phyloP scores from a whole-genome alignment of 2,329 filamentous ascomycete genomes.

The Exophiala bonariae region DNA sequence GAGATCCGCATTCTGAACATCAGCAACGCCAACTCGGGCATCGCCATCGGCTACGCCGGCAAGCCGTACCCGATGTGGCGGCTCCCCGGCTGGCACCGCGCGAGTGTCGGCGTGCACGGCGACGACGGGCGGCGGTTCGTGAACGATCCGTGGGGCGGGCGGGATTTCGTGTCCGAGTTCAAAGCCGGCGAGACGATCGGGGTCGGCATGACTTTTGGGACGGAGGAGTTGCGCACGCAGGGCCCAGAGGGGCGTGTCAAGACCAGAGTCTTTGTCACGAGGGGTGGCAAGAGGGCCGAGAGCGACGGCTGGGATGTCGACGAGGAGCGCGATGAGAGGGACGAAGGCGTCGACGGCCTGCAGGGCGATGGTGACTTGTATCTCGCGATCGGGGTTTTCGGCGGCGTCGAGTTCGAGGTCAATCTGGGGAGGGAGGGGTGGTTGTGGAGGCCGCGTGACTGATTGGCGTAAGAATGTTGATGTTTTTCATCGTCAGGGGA shows the following conservation, averaged over 20 bases:
- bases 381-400: slow-evolving; percentile 61
- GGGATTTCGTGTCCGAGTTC: slow-evolving; percentile 57
- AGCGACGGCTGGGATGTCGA: slow-evolving; percentile 56
- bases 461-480: neutral
- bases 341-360: slow-evolving; percentile 62
- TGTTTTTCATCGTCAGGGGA: neutral
- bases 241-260: slow-evolving; percentile 13
- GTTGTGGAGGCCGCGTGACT: neutral
- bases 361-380: slow-evolving; percentile 67
- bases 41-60: slow-evolving; percentile 61
- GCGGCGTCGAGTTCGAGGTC: slow-evolving; percentile 61
- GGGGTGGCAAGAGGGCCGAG: slow-evolving; percentile 53
- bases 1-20: slow-evolving; percentile 53
- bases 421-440: slow-evolving; percentile 44
- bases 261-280: slow-evolving; percentile 56
- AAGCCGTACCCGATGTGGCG: slow-evolving; percentile 64
- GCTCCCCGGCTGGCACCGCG: slow-evolving; percentile 64
- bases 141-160: slow-evolving; percentile 61
- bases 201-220: slow-evolving; percentile 57
- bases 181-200: slow-evolving; percentile 57
- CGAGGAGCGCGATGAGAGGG: slow-evolving; percentile 57
- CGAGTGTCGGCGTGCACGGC: slow-evolving; percentile 60
- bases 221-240: slow-evolving; percentile 18
- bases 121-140: slow-evolving; percentile 65
- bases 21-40: slow-evolving; percentile 49